Evolutionary conservation across 1,139 yeast genomes (phyloP), one percentile per base, ranked within the genome.

Genomic region (Zygosaccharomyces pseudobailii): DNA sequence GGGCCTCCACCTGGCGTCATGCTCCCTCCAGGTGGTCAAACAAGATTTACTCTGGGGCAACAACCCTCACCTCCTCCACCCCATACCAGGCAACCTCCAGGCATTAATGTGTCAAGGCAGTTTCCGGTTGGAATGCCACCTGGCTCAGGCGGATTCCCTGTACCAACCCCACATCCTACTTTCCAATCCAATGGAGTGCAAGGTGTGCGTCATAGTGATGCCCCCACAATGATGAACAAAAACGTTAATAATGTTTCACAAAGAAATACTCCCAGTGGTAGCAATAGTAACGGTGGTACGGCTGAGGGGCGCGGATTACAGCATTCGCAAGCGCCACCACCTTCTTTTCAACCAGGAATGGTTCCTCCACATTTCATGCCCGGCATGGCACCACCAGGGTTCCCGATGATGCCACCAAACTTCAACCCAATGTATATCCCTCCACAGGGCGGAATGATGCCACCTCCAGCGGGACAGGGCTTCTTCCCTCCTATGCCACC

Each of bases 81-180:
- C 10, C 40, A 43, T 24, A 46, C 31, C 17, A 17, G 42, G 19
- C 45, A 35, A 21, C 45, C 38, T 30, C 40, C 43, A 13, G 45
- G 41, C 5, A 38, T 31, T 13, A 25, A 38, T 5, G 37, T 42
- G 34, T 43, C 49, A 13, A 48, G 54, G n/a, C 53, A 55, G 21
- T 59, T 55, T 30, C 58, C 57, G 37, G 54, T 63, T 49, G 61
- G 59, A 10, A 53, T 58, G 47, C 59, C 57, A 36, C 51, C 54
- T 25, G 55, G 57, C 33, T 50, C 54, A 23, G 55, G 58, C 42
- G 52, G 52, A 43, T 59, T 54, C 46, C 65, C 59, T 33, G 59
- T 60, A 27, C 56, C 71, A 25, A 67, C 67, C 34, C 58, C 59
- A 47, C 63, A 52, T 33, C 48, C 57, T 17, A 66, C 68, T 32